These are phyloP conservation scores for Panicum virgatum DNA, from an alignment of 202 grass and related monocot genomes.

Conservation along the genomic window DNA sequence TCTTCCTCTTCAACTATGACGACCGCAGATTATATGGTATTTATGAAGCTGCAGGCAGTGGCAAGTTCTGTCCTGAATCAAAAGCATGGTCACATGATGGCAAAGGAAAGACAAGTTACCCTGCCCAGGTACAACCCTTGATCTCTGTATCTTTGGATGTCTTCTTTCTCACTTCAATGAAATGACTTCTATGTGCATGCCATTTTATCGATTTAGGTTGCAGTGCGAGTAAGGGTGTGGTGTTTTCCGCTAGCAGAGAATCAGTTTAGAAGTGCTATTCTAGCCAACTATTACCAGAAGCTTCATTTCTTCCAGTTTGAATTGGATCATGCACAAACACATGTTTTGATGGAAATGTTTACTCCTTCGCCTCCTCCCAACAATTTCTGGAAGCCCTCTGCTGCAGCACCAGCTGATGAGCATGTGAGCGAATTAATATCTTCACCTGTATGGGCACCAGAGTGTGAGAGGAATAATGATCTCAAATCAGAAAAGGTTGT, in stretches of 20 bases:
- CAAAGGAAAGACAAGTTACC: conserved; percentile 64
- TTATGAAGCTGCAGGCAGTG: conserved; percentile 70
- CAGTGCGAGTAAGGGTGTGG: conserved; percentile 46
- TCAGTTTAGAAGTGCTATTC: conserved; percentile 61
- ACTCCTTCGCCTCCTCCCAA: conserved; percentile 45
- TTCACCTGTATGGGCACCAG: conserved; percentile 11
- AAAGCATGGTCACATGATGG: conserved; percentile 79
- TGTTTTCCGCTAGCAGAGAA: conserved; percentile 56
- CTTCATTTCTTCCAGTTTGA: conserved; percentile 74
- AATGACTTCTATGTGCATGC: background rate
- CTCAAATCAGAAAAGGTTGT: conserved; percentile 36
- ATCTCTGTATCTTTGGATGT: conserved; percentile 11
- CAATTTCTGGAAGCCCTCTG: conserved; percentile 51
- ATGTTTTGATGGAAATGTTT: conserved; percentile 62
- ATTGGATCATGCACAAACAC: conserved; percentile 69
- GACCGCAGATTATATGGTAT: conserved; percentile 75
- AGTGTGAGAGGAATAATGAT: background rate
- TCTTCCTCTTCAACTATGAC: conserved; percentile 84
- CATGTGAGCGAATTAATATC: conserved; percentile 6
- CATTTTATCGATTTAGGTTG: conserved; percentile 48
- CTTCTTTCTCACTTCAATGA: conserved; percentile 19
- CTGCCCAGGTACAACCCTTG: conserved; percentile 64
- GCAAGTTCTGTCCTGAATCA: conserved; percentile 64
- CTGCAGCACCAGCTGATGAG: background rate
- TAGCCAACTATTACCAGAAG: conserved; percentile 67